phyloP scores from a whole-genome alignment of 2,329 filamentous ascomycete genomes.

The Fusarium avenaceum region DNA sequence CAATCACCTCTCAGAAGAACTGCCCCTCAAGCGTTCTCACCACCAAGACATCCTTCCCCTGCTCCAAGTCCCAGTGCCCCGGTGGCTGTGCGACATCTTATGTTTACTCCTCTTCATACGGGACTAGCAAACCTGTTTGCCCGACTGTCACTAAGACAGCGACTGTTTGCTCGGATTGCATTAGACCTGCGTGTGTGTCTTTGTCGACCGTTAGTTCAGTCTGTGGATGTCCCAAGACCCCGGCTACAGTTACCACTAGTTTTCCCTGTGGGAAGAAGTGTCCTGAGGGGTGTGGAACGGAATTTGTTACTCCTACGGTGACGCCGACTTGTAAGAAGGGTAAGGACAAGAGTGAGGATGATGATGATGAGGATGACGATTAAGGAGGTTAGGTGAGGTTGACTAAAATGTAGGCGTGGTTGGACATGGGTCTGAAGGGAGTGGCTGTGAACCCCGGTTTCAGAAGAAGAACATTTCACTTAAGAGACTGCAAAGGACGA shows the following conservation, averaged over 20 bases:
- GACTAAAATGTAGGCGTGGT: not conserved
- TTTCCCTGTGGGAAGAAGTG: constrained; percentile 48
- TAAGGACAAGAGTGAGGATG: not conserved
- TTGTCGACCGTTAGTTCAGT: constrained; percentile 51
- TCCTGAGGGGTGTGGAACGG: constrained; percentile 49
- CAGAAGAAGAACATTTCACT: not conserved
- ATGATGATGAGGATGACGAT: not conserved
- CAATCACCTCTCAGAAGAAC: constrained; percentile 50
- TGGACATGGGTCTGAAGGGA: not conserved
- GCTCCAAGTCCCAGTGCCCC: constrained; percentile 41
- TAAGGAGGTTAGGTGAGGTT: constrained; percentile 1
- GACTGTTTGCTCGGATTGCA: constrained; percentile 54
- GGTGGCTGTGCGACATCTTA: constrained; percentile 47
- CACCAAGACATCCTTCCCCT: constrained; percentile 44
- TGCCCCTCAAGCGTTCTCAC: constrained; percentile 51
- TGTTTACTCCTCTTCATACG: constrained; percentile 37
- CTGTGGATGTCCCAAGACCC: constrained; percentile 52
- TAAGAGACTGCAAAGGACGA: not conserved
- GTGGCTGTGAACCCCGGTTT: not conserved
- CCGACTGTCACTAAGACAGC: constrained; percentile 53
- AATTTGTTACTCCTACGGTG: constrained; percentile 47
- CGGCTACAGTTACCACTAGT: constrained; percentile 49
- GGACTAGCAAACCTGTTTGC: constrained; percentile 42
- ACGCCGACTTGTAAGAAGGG: constrained; percentile 36
- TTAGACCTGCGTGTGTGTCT: constrained; percentile 50